Evolutionary conservation across 805 yeast genomes (phyloP).

Genomic region (Debaryomyces tyrocola): DNA sequence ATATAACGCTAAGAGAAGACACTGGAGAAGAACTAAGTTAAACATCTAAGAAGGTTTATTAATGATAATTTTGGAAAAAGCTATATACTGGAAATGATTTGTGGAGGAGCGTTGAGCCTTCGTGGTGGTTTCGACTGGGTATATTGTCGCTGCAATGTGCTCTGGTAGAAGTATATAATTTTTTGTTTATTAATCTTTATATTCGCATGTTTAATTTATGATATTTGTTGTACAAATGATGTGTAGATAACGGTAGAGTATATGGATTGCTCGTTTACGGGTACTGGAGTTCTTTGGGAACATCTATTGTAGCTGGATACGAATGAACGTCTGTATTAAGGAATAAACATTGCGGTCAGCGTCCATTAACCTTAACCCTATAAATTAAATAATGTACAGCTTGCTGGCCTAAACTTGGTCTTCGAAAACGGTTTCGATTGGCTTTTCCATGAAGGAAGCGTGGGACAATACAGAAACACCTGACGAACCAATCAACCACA

Average conservation of each 20-base stretch:
- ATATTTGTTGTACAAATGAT: background rate
- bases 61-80: background rate
- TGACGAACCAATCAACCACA: conserved; percentile 91
- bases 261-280: too few relatives aligned
- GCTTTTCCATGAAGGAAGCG: conserved; percentile 91
- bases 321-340: too few relatives aligned
- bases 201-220: conserved; percentile 13
- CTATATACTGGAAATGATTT: background rate
- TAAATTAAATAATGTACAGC: background rate
- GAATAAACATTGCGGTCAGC: too few relatives aligned
- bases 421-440: conserved; percentile 90
- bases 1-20: conserved; percentile 99
- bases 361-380: too few relatives aligned
- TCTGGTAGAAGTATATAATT: conserved; percentile 1
- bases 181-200: conserved; percentile 1
- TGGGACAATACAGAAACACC: conserved; percentile 77
- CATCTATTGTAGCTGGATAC: too few relatives aligned
- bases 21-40: conserved; percentile 99
- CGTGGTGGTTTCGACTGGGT: background rate
- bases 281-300: too few relatives aligned
- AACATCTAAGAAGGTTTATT: conserved; percentile 61
- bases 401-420: conserved; percentile 52
- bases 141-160: background rate
- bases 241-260: too few relatives aligned
- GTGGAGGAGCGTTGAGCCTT: too few relatives aligned